Evolutionary conservation across 148 eudicot species (phyloP), one percentile per base, ranked within the genome.

Genomic region (Polygonum aviculare): DNA sequence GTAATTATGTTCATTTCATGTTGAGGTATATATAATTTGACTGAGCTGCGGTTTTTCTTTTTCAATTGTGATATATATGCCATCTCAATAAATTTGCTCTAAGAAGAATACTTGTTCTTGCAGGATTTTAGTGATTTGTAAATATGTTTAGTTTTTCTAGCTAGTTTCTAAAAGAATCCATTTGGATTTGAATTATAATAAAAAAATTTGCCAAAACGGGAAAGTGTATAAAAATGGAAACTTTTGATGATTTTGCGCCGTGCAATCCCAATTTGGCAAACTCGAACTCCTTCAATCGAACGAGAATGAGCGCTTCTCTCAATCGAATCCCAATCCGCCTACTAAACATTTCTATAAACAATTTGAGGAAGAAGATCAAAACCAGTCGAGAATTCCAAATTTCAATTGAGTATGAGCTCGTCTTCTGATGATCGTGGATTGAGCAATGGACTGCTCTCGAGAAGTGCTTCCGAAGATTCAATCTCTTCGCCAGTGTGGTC

Each of bases 21-120:
- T 67, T 67, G 72, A 67, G 44, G 72, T 67, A 67, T 67, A 65
- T 65, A 67, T 67, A 67, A 38, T 38, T 67, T 67, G 72, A 67
- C 72, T 67, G 72, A 67, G 72, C 45, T 45, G n/a, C 19, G 9
- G 15, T 38, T 67, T 36, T 36, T 38, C 44, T 38, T 67, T 36
- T 67, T 38, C 44, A 67, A 65, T 35, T 67, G 72, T 65, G 71
- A 65, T 35, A 35, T 15, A 5, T 14, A n/a, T 65, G 1, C 38
- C 44, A 15, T 67, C 38, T 36, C 44, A 67, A 38, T 67, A 38
- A 62, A 16, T 67, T 67, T 35, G 19, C 12, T 36, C 1, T 38
- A 12, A 33, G 38, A 35, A 36, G 19, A 36, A 16, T 19, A 55
- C 26, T 55, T 7, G 62, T 55, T 2, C 62, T 6, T 16, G 62